Base-by-base conservation (phyloP, 2,329 filamentous ascomycete species). In the Colletotrichum musae region DNA sequence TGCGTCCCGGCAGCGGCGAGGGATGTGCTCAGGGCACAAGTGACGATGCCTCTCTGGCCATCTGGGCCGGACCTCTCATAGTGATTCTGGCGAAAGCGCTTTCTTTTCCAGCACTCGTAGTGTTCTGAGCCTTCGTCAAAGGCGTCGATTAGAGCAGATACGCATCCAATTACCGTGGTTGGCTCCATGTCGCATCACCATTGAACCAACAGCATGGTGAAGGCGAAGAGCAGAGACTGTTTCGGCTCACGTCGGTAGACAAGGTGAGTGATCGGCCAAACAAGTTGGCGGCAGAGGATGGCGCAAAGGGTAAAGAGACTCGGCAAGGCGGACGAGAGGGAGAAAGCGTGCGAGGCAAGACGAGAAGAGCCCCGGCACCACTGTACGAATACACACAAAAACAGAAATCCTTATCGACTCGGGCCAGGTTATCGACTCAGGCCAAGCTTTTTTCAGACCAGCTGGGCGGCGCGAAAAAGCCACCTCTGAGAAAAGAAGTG, bases 51-150 rank as follows among this genome's bases (percentile, higher is more conserved):
- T 53, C 69, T 70, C 26, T 13, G 64, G 15, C 28, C 48, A 39
- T 32, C 18, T 5, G 58, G 32, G 57, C 70, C 28, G 47, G 62
- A 70, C 2, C 70, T 70, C 18, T 68, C 72, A 21, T 83, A 82
- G 65, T 79, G 77, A 66, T 82, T 81, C 36, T 74, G 59, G 48
- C 69, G 70, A 63, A 77, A 76, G 39, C 79, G 75, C 21, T 74
- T 75, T 62, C 73, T 73, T 64, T 78, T 78, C 81, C 81, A 83
- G 18, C 70, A 73, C 2, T 74, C 71, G 74, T 83, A 82, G 68
- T 70, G 61, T n/a, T 72, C 66, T 47, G 64, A 47, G 39, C 68
- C 70, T 48, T 71, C 64, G 15, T 71, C 59, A 24, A 72, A 73
- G 21, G 71, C 63, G 18, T 68, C 62, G 5, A 61, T 50, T 32